Evolutionary conservation across 2,329 filamentous ascomycete species (phyloP), one percentile per base, ranked within the genome.

Genomic region (Paecilomyces sp.): DNA sequence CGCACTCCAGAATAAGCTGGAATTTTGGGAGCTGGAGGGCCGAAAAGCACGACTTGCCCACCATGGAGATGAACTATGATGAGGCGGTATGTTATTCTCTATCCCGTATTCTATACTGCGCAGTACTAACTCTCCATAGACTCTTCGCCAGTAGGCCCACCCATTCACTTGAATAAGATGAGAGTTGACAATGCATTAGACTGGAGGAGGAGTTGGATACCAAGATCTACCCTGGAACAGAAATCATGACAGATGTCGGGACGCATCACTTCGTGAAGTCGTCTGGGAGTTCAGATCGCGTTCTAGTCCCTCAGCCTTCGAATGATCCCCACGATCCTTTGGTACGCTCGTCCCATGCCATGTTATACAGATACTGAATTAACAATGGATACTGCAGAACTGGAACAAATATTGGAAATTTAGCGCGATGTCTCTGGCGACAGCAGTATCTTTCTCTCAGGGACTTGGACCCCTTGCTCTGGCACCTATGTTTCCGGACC

Each of bases 261-360:
- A 75, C 76, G 1, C 83, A 86, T 70, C 85, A 87, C 70, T 88
- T 88, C 66, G 83, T 88, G 66, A 88, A 87, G 61, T 69, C 74
- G 66, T 76, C 77, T 24, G 69, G 70, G 22, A 66, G 68, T 28
- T 71, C 72, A 24, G 69, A 71, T 24, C 74, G 77, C 34, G 79
- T 81, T 15, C 71, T 83, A n/a, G 79, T 82, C 9, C 81, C 80
- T 28, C 81, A 83, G 62, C 81, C 81, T 5, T 80, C 77, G 0
- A 70, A 74, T 34, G 72, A 80, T 59, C 75, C 74, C 8, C 70
- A 79, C 65, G 79, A 82, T 68, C 79, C 79, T 15, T 65, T 81
- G 53, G 74, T 76, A 66, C 33, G 67, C 59, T 30, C 2, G 54
- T 34, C 24, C 36, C 54, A 12, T 36, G 8, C 5, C 8, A 34